Evolutionary conservation across 345 rosid genomes (phyloP).

Genomic region (Populus alba): DNA sequence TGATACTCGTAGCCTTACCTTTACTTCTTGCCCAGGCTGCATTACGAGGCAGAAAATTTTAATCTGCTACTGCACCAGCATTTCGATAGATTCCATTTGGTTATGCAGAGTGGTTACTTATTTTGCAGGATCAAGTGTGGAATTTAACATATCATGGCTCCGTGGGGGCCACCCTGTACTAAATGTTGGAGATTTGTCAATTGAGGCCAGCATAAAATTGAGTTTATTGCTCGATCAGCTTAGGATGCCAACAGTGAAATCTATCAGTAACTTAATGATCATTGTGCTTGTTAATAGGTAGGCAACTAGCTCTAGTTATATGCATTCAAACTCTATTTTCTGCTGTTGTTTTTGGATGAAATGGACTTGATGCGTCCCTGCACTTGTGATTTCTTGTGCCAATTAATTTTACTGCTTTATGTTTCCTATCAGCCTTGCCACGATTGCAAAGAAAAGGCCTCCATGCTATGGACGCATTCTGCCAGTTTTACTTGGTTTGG

Average conservation of each 20-base stretch:
- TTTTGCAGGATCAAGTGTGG: constrained; percentile 51
- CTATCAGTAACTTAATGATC: constrained; percentile 60
- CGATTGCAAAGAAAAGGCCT: constrained; percentile 84
- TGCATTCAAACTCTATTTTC: constrained; percentile 2
- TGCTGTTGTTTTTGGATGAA: not conserved
- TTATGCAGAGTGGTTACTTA: constrained; percentile 22
- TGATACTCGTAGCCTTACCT: constrained; percentile 8
- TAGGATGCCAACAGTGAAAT: constrained; percentile 73
- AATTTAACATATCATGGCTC: constrained; percentile 78
- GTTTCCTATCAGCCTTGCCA: constrained; percentile 61
- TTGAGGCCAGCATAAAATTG: constrained; percentile 83
- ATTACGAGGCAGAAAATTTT: not conserved
- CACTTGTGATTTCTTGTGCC: not conserved
- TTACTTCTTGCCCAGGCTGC: not conserved
- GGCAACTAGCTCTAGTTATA: constrained; percentile 14
- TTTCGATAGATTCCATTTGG: not conserved
- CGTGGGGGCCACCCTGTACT: constrained; percentile 86
- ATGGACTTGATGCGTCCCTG: not conserved
- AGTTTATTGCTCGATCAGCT: constrained; percentile 91
- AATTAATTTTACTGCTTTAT: constrained; percentile 10
- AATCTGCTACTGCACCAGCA: not conserved
- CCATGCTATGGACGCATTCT: constrained; percentile 86
- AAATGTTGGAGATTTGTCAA: constrained; percentile 78
- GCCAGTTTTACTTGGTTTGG: constrained; percentile 87
- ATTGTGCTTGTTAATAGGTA: constrained; percentile 77